Evolutionary conservation across 2,329 filamentous ascomycete species (phyloP).

Genomic region (Trichophyton mentagrophytes): DNA sequence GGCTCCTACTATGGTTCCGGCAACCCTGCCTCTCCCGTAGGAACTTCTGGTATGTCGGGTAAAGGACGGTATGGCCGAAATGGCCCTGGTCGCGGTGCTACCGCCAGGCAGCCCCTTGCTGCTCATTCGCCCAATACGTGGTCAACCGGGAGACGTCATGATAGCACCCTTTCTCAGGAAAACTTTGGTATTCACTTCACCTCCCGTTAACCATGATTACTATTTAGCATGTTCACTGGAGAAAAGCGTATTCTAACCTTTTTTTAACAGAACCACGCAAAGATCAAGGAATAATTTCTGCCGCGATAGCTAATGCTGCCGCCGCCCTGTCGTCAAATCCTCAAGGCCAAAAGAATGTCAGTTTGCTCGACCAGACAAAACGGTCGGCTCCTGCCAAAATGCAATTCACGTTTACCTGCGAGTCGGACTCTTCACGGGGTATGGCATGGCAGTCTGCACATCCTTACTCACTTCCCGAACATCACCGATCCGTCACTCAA

Average conservation of each 20-base stretch:
- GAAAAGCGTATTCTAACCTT: slow-evolving; percentile 12
- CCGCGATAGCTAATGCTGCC: slow-evolving; percentile 78
- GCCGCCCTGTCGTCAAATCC: slow-evolving; percentile 45
- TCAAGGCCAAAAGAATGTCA: slow-evolving; percentile 64
- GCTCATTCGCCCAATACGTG: slow-evolving; percentile 47
- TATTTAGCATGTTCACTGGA: no score
- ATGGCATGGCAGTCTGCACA: slow-evolving; percentile 57
- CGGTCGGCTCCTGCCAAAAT: slow-evolving; percentile 58
- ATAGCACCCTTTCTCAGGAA: slow-evolving; percentile 33
- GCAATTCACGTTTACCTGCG: slow-evolving; percentile 94
- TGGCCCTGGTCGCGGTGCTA: slow-evolving; percentile 26
- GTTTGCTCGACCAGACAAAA: slow-evolving; percentile 56
- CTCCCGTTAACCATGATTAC: no score
- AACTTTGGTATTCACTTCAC: slow-evolving; percentile 8
- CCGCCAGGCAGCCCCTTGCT: slow-evolving; percentile 50
- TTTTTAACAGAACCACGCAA: slow-evolving; percentile 23
- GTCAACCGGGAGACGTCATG: slow-evolving; percentile 38
- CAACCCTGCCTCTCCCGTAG: slow-evolving; percentile 41
- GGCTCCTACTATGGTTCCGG: slow-evolving; percentile 47
- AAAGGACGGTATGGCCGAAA: slow-evolving; percentile 67
- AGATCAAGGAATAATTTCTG: slow-evolving; percentile 76
- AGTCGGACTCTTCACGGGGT: slow-evolving; percentile 71
- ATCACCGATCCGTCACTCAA: slow-evolving; percentile 22
- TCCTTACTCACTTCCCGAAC: slow-evolving; percentile 31
- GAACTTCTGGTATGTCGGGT: slow-evolving; percentile 62